These are phyloP conservation scores for Lentinula sp. DNA, from an alignment of 768 basidiomycete species.

Conservation along the genomic window DNA sequence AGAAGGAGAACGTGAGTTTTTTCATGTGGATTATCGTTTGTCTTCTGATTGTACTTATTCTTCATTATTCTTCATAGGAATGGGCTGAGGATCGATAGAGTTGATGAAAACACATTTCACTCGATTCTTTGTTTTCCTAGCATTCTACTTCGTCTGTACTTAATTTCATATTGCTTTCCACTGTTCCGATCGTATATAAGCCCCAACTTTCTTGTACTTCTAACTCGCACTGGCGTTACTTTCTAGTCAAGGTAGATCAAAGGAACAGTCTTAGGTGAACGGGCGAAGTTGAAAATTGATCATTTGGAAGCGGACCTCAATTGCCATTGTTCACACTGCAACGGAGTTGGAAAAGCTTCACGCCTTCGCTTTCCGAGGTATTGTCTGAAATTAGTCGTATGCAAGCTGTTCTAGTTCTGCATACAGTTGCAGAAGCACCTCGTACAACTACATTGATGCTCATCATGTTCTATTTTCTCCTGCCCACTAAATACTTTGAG, in stretches of 20 bases:
- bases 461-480: conserved; percentile 9
- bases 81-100: conserved; percentile 85
- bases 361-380: not conserved
- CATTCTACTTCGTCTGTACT: not conserved
- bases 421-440: not conserved
- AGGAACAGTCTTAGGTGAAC: too few species aligned
- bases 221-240: too few species aligned
- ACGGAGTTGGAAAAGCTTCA: not conserved
- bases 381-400: not conserved
- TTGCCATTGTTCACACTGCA: not conserved
- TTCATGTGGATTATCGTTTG: conserved; percentile 3
- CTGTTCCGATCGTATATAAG: not conserved
- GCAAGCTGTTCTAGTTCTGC: not conserved
- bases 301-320: too few species aligned
- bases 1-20: conserved; percentile 91
- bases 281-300: too few species aligned
- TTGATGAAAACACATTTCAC: conserved; percentile 13
- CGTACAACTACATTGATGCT: not conserved
- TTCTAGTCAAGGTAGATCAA: too few species aligned
- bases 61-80: conserved; percentile 71
- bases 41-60: conserved; percentile 13
- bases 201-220: too few species aligned
- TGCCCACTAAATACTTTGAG: conserved; percentile 10
- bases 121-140: not conserved
- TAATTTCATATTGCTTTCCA: not conserved